A percentile compares a stretch with the other conserved stretches of the same genome.
phyloP scores from a whole-genome alignment of 225 moss, liverwort and hornwort species.

The Pleurozium schreberi region DNA sequence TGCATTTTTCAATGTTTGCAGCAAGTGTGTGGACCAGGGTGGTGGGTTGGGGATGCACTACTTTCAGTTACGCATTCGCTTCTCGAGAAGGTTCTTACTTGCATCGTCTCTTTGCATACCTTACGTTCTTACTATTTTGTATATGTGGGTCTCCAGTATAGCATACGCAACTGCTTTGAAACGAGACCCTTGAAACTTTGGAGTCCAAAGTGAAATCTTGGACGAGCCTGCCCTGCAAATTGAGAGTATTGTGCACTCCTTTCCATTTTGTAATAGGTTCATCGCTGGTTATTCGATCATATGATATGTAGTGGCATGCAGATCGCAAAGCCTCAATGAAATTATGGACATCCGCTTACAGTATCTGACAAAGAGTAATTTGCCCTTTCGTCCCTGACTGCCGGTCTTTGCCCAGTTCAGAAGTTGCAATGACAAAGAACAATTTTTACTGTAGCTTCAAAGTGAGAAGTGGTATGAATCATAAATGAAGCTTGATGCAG shows the following conservation, averaged over 20 bases:
- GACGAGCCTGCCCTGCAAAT: background rate
- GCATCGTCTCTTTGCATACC: background rate
- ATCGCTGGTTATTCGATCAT: background rate
- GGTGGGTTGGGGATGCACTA: background rate
- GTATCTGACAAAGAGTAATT: background rate
- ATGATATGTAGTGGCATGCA: background rate
- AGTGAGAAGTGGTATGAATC: background rate
- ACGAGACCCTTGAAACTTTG: background rate
- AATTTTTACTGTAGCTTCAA: too few relatives aligned
- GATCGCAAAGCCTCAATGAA: background rate
- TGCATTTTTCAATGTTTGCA: background rate
- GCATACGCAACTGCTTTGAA: background rate
- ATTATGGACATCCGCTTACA: background rate
- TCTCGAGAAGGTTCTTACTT: background rate
- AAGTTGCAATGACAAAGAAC: background rate
- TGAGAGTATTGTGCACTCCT: background rate
- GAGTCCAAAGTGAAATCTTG: background rate
- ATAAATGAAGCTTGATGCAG: background rate
- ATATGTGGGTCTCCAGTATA: background rate
- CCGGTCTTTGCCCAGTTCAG: background rate
- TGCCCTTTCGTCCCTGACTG: background rate
- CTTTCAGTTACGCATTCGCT: background rate
- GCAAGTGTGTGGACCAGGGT: slow-evolving; percentile 1
- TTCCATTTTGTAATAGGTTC: background rate
- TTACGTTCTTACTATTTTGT: background rate